Evolutionary conservation across 345 rosid species (phyloP).

Genomic region (Populus deltoides): DNA sequence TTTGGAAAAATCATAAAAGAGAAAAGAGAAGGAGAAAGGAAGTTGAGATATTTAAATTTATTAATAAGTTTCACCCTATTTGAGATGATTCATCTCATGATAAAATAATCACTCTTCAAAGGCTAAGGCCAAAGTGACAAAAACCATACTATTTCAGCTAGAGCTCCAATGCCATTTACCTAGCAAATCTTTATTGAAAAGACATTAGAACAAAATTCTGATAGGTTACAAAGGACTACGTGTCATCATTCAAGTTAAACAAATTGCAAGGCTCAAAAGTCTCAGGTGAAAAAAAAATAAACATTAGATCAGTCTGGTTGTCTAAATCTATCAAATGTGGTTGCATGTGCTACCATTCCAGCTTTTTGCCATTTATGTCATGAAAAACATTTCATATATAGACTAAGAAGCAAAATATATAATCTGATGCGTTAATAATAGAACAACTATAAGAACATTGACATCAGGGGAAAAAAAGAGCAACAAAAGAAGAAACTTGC

Average conservation of each 20-base stretch:
- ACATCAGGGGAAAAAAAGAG: neutral
- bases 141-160: neutral
- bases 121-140: neutral
- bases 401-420: neutral
- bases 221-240: neutral
- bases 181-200: neutral
- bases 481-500: neutral
- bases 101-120: no score
- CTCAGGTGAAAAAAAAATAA: neutral
- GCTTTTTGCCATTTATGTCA: neutral
- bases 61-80: neutral
- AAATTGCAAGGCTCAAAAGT: neutral
- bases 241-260: neutral
- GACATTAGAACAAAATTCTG: neutral
- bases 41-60: neutral
- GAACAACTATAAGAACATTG: neutral
- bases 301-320: neutral
- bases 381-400: neutral
- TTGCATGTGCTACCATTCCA: neutral
- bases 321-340: neutral
- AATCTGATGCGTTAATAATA: neutral
- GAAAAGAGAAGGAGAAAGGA: neutral
- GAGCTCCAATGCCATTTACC: neutral
- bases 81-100: neutral
- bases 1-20: neutral